Conservation (phyloP, 768 basidiomycete genomes). For the Collybia sordida region DNA sequence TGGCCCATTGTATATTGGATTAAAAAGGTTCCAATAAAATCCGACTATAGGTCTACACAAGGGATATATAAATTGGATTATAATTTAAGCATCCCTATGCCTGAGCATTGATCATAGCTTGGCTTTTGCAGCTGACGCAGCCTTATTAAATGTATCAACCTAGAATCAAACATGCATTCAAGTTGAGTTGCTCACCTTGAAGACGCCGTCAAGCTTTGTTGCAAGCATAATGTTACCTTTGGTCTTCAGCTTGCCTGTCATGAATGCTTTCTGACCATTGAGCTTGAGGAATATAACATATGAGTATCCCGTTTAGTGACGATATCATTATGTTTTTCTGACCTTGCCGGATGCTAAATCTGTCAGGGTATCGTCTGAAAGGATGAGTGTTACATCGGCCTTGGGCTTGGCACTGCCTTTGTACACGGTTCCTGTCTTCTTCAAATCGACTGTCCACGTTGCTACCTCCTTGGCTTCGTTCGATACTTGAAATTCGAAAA, state of each 20-base stretch:
- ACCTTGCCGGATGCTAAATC: constrained; percentile 77
- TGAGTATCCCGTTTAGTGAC: neutral
- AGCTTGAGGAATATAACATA: constrained; percentile 41
- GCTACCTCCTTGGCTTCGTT: constrained; percentile 70
- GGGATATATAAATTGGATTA: constrained; percentile 9
- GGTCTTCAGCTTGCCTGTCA: constrained; percentile 93
- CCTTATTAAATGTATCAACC: neutral
- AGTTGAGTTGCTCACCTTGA: constrained; percentile 56
- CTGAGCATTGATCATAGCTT: constrained; percentile 34
- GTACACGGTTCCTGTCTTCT: constrained; percentile 77
- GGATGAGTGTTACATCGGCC: constrained; percentile 78
- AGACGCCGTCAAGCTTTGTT: constrained; percentile 82
- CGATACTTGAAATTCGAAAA: constrained; percentile 83
- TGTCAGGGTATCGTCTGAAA: constrained; percentile 74
- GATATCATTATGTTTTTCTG: constrained; percentile 10
- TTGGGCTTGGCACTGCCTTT: constrained; percentile 73
- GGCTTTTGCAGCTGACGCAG: constrained; percentile 34
- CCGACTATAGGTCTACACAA: constrained; percentile 2
- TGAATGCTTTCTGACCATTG: constrained; percentile 93
- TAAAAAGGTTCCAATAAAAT: constrained; percentile 6
- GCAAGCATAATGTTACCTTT: constrained; percentile 93
- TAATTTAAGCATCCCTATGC: neutral
- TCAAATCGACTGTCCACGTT: constrained; percentile 91
- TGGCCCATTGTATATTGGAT: constrained; percentile 4
- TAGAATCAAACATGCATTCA: neutral